A percentile compares a stretch with the other conserved stretches of the same genome.
Evolutionary conservation across 2,329 filamentous ascomycete species (phyloP).

Genomic region (Colletotrichum sp.): DNA sequence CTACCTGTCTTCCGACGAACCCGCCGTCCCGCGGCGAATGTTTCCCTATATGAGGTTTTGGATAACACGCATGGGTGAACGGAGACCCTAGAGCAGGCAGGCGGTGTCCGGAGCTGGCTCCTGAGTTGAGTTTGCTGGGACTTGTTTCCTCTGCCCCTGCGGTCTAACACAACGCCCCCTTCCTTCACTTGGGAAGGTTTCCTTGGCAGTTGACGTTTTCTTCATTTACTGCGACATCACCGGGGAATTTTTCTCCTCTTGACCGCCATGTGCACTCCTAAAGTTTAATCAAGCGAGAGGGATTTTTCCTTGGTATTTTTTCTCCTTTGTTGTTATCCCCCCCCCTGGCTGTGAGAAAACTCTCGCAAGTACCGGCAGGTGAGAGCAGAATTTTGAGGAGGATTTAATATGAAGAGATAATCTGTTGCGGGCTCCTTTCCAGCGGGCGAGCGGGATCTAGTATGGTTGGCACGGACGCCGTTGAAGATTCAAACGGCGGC

Average conservation of each 20-base stretch:
- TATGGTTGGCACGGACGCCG: constrained; percentile 1
- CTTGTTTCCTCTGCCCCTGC: neutral
- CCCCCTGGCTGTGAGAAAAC: neutral
- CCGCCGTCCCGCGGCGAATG: neutral
- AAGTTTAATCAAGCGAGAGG: neutral
- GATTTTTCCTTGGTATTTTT: neutral
- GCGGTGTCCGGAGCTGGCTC: neutral
- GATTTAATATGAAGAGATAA: neutral
- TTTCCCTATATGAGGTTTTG: neutral
- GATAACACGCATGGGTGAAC: neutral
- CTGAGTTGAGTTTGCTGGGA: neutral
- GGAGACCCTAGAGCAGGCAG: neutral
- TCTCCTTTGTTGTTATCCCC: neutral
- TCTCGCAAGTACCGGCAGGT: neutral
- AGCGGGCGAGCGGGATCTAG: neutral
- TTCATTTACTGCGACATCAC: neutral
- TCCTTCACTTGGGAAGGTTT: neutral
- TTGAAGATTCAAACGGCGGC: neutral
- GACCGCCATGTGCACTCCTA: neutral
- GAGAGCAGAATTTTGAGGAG: neutral
- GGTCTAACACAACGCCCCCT: neutral
- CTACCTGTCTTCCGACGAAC: neutral
- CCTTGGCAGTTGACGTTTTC: neutral
- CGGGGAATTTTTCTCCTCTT: neutral
- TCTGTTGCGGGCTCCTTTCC: neutral